These are phyloP conservation scores for Syzygium aromaticum DNA, from an alignment of 345 rosid species.

Conservation along the genomic window DNA sequence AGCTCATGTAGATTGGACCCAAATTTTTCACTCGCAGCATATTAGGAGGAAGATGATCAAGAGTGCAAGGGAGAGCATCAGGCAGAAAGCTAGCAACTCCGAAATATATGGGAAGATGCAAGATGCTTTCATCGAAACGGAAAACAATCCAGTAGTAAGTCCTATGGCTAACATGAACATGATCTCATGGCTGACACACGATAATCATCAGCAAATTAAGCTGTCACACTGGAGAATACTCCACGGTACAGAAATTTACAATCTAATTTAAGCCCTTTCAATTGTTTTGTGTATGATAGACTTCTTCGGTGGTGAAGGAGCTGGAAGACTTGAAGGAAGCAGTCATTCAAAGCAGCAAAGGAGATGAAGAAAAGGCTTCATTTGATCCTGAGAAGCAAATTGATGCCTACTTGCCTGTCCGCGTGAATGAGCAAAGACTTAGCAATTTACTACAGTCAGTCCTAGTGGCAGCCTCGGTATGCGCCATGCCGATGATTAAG, in stretches of 20 bases:
- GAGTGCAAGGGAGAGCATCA: constrained; percentile 67
- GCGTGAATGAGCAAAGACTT: constrained; percentile 79
- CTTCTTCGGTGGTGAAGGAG: constrained; percentile 36
- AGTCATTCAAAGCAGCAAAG: constrained; percentile 38
- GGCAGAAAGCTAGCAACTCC: constrained; percentile 41
- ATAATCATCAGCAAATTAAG: not conserved
- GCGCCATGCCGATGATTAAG: constrained; percentile 67
- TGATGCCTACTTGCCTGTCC: constrained; percentile 71
- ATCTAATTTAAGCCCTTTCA: not conserved
- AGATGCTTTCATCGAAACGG: constrained; percentile 58
- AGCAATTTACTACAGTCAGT: constrained; percentile 75
- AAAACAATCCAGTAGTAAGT: constrained; percentile 47
- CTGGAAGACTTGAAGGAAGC: constrained; percentile 65
- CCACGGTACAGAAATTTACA: not conserved
- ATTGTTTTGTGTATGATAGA: constrained; percentile 9
- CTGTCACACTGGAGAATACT: not conserved
- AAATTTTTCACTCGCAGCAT: constrained; percentile 23
- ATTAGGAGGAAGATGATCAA: constrained; percentile 61
- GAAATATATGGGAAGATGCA: constrained; percentile 68
- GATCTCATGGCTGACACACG: not conserved
- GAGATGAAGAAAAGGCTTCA: constrained; percentile 9
- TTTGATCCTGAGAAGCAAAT: constrained; percentile 81
- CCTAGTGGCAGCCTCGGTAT: constrained; percentile 49
- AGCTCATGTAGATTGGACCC: not conserved
- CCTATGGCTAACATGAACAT: not conserved